Evolutionary conservation across 129 eudicot genomes (phyloP).

Genomic region (Smallanthus sonchifolius): DNA sequence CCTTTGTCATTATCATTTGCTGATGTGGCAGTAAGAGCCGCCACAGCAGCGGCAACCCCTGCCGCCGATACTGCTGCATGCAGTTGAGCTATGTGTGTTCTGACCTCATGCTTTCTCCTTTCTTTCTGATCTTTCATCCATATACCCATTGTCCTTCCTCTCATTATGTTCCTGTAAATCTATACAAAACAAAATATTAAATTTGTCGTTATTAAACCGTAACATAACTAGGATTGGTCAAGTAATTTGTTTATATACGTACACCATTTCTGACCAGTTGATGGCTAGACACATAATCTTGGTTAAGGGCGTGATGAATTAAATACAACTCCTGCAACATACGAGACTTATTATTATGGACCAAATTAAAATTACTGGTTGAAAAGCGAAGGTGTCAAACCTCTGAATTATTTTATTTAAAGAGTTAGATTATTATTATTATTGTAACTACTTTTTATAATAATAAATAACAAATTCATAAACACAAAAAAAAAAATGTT

Average conservation of each 20-base stretch:
- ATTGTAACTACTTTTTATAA: too few species aligned
- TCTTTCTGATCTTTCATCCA: slow-evolving; percentile 88
- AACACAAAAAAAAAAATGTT: background rate
- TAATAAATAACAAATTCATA: too few species aligned
- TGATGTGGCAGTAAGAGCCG: slow-evolving; percentile 66
- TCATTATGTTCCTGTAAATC: slow-evolving; percentile 63
- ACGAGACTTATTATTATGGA: background rate
- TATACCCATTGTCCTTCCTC: slow-evolving; percentile 77
- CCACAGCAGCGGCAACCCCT: slow-evolving; percentile 93
- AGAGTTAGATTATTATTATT: too few species aligned
- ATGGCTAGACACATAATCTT: slow-evolving; percentile 53
- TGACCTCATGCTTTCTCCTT: slow-evolving; percentile 63
- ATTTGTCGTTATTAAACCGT: background rate
- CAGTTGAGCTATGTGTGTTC: slow-evolving; percentile 82
- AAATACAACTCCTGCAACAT: slow-evolving; percentile 56
- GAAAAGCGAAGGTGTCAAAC: background rate
- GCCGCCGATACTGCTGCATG: slow-evolving; percentile 92
- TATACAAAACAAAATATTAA: slow-evolving; percentile 18
- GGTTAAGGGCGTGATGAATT: slow-evolving; percentile 81
- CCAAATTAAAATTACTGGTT: background rate
- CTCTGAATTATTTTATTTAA: too few species aligned
- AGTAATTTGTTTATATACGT: slow-evolving; percentile 9
- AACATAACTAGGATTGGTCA: background rate
- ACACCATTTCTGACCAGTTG: slow-evolving; percentile 82
- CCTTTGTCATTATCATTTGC: slow-evolving; percentile 30